A percentile compares a stretch with the other conserved stretches of the same genome.
phyloP scores from a whole-genome alignment of 2,329 filamentous ascomycete genomes.

The Plectosphaerella sp. region DNA sequence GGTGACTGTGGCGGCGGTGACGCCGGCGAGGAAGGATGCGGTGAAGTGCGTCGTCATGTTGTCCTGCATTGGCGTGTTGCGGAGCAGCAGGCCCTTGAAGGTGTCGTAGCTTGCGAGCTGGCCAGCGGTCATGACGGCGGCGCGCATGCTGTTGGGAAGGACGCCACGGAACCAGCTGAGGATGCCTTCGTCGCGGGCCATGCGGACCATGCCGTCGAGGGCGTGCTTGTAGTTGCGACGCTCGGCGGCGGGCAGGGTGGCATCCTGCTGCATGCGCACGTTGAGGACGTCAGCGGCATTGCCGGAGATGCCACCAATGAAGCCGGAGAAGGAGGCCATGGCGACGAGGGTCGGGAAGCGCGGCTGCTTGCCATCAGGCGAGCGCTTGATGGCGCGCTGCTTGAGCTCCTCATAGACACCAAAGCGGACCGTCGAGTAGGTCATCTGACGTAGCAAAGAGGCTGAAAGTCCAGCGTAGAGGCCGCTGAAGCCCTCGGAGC shows the following conservation, averaged over 20 bases:
- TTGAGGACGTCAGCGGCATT: constrained; percentile 97
- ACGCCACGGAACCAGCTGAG: constrained; percentile 77
- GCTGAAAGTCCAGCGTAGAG: constrained; percentile 91
- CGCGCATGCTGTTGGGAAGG: constrained; percentile 75
- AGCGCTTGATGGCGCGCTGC: constrained; percentile 49
- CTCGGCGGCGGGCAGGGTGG: constrained; percentile 66
- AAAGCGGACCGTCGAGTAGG: constrained; percentile 95
- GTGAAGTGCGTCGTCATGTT: constrained; percentile 74
- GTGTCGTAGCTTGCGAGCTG: constrained; percentile 83
- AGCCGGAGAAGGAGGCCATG: constrained; percentile 79
- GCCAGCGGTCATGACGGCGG: constrained; percentile 81
- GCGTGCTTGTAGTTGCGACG: constrained; percentile 88
- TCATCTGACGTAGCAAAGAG: constrained; percentile 86
- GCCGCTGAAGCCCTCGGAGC: constrained; percentile 69
- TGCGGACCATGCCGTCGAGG: constrained; percentile 77
- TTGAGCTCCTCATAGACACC: constrained; percentile 96
- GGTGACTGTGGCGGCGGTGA: constrained; percentile 80
- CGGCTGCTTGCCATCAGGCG: constrained; percentile 40
- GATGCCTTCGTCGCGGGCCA: constrained; percentile 81
- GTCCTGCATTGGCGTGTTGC: constrained; percentile 63
- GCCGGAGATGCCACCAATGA: constrained; percentile 82
- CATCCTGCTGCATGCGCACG: constrained; percentile 96
- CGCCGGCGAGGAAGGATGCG: constrained; percentile 72
- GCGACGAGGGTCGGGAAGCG: constrained; percentile 74
- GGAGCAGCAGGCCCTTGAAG: constrained; percentile 68